A percentile compares a stretch with the other conserved stretches of the same genome.
phyloP scores from a whole-genome alignment of 2,329 filamentous ascomycete genomes.

The Epichloe uncinata region DNA sequence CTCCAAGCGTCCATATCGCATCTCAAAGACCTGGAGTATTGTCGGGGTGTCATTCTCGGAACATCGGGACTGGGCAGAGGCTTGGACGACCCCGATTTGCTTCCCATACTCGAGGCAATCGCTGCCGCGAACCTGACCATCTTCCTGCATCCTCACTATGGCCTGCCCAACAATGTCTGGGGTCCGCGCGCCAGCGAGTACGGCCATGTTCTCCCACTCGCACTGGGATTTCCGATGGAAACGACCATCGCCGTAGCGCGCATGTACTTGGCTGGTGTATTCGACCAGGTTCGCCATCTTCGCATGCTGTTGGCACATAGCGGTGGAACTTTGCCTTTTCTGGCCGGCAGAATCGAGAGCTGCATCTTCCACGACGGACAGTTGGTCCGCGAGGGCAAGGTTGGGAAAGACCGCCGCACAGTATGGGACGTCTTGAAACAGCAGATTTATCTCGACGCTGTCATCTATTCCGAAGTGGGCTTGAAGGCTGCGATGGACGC shows the following conservation, averaged over 20 bases:
- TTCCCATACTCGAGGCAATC: constrained; percentile 59
- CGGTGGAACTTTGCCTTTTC: constrained; percentile 76
- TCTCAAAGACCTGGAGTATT: constrained; percentile 47
- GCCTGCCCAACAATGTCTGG: constrained; percentile 67
- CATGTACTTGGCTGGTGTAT: constrained; percentile 79
- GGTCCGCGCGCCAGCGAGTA: constrained; percentile 60
- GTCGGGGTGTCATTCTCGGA: constrained; percentile 78
- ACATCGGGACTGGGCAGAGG: constrained; percentile 70
- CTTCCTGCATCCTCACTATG: constrained; percentile 89
- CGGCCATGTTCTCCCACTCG: constrained; percentile 76
- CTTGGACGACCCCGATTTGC: constrained; percentile 61
- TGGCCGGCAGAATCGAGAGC: constrained; percentile 78
- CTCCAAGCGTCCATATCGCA: constrained; percentile 54
- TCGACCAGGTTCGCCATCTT: constrained; percentile 58
- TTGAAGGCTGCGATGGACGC: constrained; percentile 58
- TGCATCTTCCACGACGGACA: constrained; percentile 75
- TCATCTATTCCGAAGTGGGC: constrained; percentile 66
- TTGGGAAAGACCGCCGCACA: constrained; percentile 32
- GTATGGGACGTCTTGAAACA: constrained; percentile 45
- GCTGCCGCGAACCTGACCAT: constrained; percentile 51
- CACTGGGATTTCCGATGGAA: constrained; percentile 80
- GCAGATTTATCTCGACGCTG: constrained; percentile 80
- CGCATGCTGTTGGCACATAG: constrained; percentile 75
- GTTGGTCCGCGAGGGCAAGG: constrained; percentile 50
- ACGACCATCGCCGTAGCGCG: constrained; percentile 81